Evolutionary conservation across 2,329 filamentous ascomycete species (phyloP), one percentile per base, ranked within the genome.

Genomic region (Trichoderma sp.): DNA sequence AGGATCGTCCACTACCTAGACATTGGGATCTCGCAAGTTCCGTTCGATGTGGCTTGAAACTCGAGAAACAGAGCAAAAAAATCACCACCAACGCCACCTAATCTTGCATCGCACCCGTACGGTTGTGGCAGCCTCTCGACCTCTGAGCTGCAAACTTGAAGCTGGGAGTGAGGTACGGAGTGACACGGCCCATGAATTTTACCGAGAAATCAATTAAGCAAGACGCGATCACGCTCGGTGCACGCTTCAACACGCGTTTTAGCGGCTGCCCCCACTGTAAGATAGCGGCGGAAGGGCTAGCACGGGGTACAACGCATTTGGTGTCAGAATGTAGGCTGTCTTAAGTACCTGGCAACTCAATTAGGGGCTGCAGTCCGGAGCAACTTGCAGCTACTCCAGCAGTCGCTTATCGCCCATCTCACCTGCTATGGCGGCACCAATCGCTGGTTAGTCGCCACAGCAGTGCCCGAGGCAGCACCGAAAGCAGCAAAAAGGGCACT

Each of bases 221-320:
- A 72, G 68, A 73, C 72, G 72, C 72, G 72, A 69, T 60, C 72
- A 69, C 71, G 70, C 53, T 49, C 59, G 31, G 59, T 70, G 59
- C 70, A 72, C 71, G 72, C 57, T 71, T 55, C 69, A 49, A 53
- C 52, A 68, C 70, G 71, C 70, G 69, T 72, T 66, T 70, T 68
- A 56, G 58, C 16, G 66, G 40, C 33, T 35, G 24, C 57, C 65
- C 62, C 65, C 65, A 68, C 65, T 61, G 27, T 3, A 52, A 37
- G 27, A 24, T 33, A 52, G 55, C 40, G 40, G 16, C 55, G 21
- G 16, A 27, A 37, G 19, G 47, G 19, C n/a, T 49, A 14, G 13
- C 47, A 37, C n/a, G 35, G 5, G 40, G 62, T 57, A 65, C 62
- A 65, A 35, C 14, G 33, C 21, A 40, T 64, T 40, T 40, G 37